Base-by-base conservation (phyloP, 495 filamentous ascomycete species). In the Podospora bellae-mahoneyi region DNA sequence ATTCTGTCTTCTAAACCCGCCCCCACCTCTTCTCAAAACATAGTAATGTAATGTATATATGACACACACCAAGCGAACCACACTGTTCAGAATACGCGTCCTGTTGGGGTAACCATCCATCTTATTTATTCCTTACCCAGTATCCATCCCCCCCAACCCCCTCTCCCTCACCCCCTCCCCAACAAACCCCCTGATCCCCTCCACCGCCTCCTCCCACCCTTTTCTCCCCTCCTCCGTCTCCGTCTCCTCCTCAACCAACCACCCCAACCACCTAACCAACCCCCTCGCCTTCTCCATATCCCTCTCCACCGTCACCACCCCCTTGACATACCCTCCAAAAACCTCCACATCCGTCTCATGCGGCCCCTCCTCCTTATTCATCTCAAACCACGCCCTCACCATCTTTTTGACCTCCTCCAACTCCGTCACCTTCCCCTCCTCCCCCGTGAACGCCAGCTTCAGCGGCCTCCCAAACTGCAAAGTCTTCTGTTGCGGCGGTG, bases 331-430 rank as follows among this genome's bases (percentile, higher is more conserved):
- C 68, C 75, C 81, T 56, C 79, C 85, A 54, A 97, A 78, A 9
- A 90, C 86, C 18, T 83, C 83, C n/a, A 92, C 89, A 76, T 97
- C 93, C 66, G 90, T 89, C 0, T 69, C 74, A 73, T 93, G 92
- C 57, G 93, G 93, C 0, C 90, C 91, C 7, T 91, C 89, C 10
- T 82, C 81, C 18, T 69, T 72, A 70, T 93, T 92, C 39, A 87
- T 87, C 3, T 79, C 72, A 66, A 88, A 79, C 93, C 93, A 97
- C 23, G 84, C 83, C 54, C 71, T 79, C 2, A 96, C 59, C 80
- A 79, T 81, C 3, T 73, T 73, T 60, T 78, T 77, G 67, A 82
- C 70, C 32, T 81, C 79, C 10, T 67, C 27, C 4, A 77, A 5
- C 32, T 80, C 79, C 10, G 68, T 27, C 6, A 77, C 7, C 0